phyloP scores from a whole-genome alignment of 1,284 basidiomycete genomes.

The Sphagnurus paluster region DNA sequence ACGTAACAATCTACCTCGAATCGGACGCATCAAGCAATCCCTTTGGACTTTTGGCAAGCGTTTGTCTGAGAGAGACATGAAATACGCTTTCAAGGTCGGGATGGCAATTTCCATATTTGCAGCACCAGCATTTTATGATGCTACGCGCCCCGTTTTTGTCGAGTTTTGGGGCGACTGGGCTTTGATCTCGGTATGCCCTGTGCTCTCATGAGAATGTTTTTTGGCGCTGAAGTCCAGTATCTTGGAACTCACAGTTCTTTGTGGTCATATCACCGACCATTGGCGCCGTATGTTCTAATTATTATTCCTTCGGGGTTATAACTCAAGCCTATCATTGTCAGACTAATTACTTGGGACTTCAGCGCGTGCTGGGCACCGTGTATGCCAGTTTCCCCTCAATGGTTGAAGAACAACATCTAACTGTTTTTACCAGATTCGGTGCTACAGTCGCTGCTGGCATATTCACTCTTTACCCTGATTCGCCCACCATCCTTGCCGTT shows the following conservation, averaged over 20 bases:
- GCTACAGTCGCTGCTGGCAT: slow-evolving; percentile 74
- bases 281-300: slow-evolving; percentile 60
- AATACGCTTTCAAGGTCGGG: slow-evolving; percentile 89
- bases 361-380: slow-evolving; percentile 84
- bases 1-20: slow-evolving; percentile 52
- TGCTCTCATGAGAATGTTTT: neutral
- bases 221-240: slow-evolving; percentile 5
- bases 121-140: slow-evolving; percentile 82
- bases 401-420: too few species aligned
- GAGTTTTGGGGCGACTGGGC: slow-evolving; percentile 93
- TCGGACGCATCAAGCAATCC: slow-evolving; percentile 62
- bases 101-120: slow-evolving; percentile 81
- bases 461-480: slow-evolving; percentile 76
- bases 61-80: slow-evolving; percentile 74
- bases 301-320: neutral
- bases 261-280: slow-evolving; percentile 89
- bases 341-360: slow-evolving; percentile 80
- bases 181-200: slow-evolving; percentile 75
- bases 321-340: slow-evolving; percentile 28
- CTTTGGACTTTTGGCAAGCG: slow-evolving; percentile 79
- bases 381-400: too few species aligned
- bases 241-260: slow-evolving; percentile 59
- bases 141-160: slow-evolving; percentile 76
- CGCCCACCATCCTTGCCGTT: slow-evolving; percentile 73
- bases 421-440: too few species aligned